Evolutionary conservation across 148 eudicot genomes (phyloP), one percentile per base, ranked within the genome.

Genomic region (Dianthus caryophyllus): DNA sequence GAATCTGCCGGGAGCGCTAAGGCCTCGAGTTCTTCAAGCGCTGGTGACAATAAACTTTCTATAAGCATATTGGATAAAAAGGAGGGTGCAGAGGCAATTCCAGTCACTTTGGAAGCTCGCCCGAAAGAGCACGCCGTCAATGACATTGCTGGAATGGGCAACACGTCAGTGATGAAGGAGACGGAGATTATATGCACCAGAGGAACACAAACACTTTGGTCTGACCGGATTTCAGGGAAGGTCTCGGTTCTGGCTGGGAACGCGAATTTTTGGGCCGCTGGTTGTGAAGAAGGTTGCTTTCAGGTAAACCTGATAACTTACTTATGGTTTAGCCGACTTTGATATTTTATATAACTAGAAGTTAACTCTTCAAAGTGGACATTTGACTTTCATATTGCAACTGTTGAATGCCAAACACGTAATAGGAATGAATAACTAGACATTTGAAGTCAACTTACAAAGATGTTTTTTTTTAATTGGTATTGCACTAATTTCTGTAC

Each of bases 231-330:
- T 4, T 80, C 96, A n/a, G 97, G 97, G 29, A 94, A 81, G 74
- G 97, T 90, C 57, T 82, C 97, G 63, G 97, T 94, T 76, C 81
- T 94, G 78, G 92, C 99, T 61, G 98, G 96, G 51, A 93, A 93
- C 86, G 82, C 90, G 60, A 89, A 89, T 78, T 87, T 93, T 44
- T 93, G 96, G 98, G 95, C 86, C 51, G 96, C 86, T 65, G 98
- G 96, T 25, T 87, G 91, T 78, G 98, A 93, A 74, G 97, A 88
- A 79, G 99, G 99, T 58, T 88, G 85, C 67, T 78, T 94, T 30
- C 99, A 94, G 99, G 98, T 94, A 71, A 66, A 74, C 68, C 63
- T 14, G 4, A 50, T 20, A 49, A 36, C 24, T 73, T n/a, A 51
- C 14, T 22, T 48, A 24, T 12, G n/a, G n/a, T 74, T 29, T 13